These are phyloP conservation scores for Aspergillus panamensis DNA, from an alignment of 495 filamentous ascomycete genomes.

Conservation along the genomic window DNA sequence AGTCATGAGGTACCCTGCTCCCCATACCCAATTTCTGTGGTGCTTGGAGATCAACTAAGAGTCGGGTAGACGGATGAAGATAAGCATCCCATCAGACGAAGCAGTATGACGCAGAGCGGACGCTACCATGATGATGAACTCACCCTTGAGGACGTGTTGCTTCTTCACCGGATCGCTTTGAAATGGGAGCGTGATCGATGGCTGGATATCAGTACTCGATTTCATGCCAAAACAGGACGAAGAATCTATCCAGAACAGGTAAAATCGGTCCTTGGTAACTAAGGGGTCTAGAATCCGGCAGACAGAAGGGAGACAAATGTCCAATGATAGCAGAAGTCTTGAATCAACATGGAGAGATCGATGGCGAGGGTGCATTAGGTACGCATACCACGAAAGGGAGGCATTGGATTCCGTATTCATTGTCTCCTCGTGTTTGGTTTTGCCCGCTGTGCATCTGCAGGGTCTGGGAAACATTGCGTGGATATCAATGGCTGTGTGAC, in stretches of 20 bases:
- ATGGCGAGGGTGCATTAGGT: no score
- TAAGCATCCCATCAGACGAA: not conserved
- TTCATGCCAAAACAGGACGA: conserved; percentile 18
- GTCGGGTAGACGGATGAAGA: conserved; percentile 5
- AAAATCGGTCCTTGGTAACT: conserved; percentile 16
- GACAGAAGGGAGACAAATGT: not conserved
- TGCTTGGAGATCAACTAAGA: not conserved
- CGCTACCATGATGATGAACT: conserved; percentile 18
- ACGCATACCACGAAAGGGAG: no score
- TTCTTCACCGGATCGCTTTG: conserved; percentile 19
- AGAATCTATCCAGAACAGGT: conserved; percentile 22
- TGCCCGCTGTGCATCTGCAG: no score
- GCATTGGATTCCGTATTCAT: no score
- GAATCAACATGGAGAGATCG: no score
- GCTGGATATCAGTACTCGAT: conserved; percentile 18
- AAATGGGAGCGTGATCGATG: conserved; percentile 23
- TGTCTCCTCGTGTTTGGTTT: no score
- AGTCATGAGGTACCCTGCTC: not conserved
- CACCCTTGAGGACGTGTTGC: conserved; percentile 17
- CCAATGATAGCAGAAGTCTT: not conserved
- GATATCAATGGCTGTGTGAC: no score
- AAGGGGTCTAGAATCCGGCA: conserved; percentile 1
- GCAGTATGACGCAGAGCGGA: conserved; percentile 7
- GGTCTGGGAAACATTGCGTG: no score
- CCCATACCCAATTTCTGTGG: not conserved